Base-by-base conservation (phyloP, 257 asterid genomes). In the Sherardia arvensis region DNA sequence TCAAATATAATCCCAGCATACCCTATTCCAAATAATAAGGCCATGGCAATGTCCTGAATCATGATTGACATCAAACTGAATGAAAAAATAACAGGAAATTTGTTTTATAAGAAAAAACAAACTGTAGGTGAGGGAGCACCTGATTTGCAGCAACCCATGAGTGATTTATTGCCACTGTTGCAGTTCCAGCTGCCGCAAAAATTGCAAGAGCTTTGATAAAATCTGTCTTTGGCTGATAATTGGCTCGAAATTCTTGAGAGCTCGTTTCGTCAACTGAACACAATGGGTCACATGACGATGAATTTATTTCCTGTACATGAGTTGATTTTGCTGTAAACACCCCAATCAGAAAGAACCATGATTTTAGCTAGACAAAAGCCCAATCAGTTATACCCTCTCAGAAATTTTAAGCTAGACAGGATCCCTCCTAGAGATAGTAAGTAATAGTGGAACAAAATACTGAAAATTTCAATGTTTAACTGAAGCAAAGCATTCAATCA, bases 131-230 rank as follows among this genome's bases (percentile, higher is more conserved):
- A 43, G n/a, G 11, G 56, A 23, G 67, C 76, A 89, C 99, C 97
- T 92, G 99, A 76, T 92, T 82, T 65, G 77, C 95, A 53, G 97
- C 95, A 55, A 92, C 97, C 97, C 97, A 92, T 29, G 96, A 84
- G 74, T 89, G 97, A 75, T 89, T 92, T 61, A 92, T 90, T 18
- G 96, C 99, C 34, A 92, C 34, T 14, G 96, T 76, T 49, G 96
- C 99, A 25, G 87, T 76, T 70, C 92, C 97, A 59, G 97, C 94
- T 59, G 88, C 88, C 0, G 79, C 90, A 34, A 92, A 78, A 79
- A 92, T 17, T n/a, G 97, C 96, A 76, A 85, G 73, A 58, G 96
- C 99, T 80, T 92, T 92, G 66, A 81, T 59, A 7, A 90, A 67
- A 79, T 92, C 99, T 21, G 96, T 89, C 82, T 92, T 92, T 17